A percentile compares a stretch with the other conserved stretches of the same genome.
These are phyloP conservation scores for Dendryphion nanum DNA, from an alignment of 2,329 filamentous ascomycete species.

Conservation along the genomic window DNA sequence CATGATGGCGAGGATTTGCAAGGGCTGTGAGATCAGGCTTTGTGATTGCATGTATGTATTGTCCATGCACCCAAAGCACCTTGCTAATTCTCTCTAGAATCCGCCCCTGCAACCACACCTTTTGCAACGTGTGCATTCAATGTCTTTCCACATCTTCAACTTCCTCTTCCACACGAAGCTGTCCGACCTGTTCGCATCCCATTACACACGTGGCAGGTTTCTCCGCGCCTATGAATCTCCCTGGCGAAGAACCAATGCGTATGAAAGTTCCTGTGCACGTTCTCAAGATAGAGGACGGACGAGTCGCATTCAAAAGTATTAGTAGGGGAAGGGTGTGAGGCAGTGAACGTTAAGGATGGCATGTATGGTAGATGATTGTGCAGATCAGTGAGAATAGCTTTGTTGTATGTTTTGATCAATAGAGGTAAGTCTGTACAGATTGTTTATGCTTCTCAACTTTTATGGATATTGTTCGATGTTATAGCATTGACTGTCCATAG, in stretches of 20 bases:
- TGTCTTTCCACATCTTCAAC: constrained; percentile 1
- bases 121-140: constrained; percentile 6
- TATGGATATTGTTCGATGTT: too few species aligned
- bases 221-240: constrained; percentile 7
- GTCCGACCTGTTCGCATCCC: constrained; percentile 1
- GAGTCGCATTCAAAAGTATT: constrained; percentile 3
- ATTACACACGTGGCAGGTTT: constrained; percentile 5
- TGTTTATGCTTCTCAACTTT: too few species aligned
- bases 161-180: background rate
- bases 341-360: too few species aligned
- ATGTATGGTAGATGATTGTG: too few species aligned
- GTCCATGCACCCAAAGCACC: too few species aligned
- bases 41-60: constrained; percentile 11
- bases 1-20: constrained; percentile 5
- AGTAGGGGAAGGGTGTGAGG: too few species aligned
- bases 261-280: constrained; percentile 6
- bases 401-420: too few species aligned
- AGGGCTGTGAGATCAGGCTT: constrained; percentile 3
- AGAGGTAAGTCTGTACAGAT: too few species aligned
- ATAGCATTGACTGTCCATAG: too few species aligned
- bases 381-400: too few species aligned
- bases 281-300: constrained; percentile 3
- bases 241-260: constrained; percentile 5
- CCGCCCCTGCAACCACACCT: constrained; percentile 4
- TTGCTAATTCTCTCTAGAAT: constrained; percentile 2